A percentile compares a stretch with the other conserved stretches of the same genome.
Conservation (phyloP, 495 filamentous ascomycete species). For the Aspergillus steynii region DNA sequence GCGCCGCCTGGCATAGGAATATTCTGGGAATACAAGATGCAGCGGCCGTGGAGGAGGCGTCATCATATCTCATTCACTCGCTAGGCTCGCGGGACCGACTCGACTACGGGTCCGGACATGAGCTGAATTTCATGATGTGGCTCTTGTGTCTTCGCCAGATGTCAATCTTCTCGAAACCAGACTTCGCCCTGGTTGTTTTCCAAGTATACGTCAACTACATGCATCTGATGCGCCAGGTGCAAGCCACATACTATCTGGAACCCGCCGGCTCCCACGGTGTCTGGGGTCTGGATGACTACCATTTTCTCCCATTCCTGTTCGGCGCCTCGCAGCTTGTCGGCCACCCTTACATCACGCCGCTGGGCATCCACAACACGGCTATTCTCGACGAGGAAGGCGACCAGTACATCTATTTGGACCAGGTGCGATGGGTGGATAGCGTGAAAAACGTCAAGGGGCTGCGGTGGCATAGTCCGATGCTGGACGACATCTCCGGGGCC, state of each 20-base stretch:
- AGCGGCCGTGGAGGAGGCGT: conserved; percentile 65
- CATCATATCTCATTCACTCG: conserved; percentile 76
- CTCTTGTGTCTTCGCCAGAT: conserved; percentile 86
- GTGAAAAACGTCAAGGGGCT: conserved; percentile 96
- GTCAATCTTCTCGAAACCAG: conserved; percentile 56
- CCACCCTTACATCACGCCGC: conserved; percentile 84
- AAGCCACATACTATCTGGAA: conserved; percentile 91
- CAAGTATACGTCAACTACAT: conserved; percentile 79
- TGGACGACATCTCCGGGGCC: conserved; percentile 94
- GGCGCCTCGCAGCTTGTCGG: conserved; percentile 88
- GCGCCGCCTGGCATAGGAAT: conserved; percentile 38
- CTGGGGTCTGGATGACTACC: conserved; percentile 97
- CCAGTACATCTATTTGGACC: conserved; percentile 86
- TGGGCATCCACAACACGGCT: conserved; percentile 81
- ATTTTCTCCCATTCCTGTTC: conserved; percentile 94
- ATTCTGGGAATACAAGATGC: conserved; percentile 53
- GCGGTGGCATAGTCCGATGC: conserved; percentile 96
- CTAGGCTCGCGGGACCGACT: conserved; percentile 87
- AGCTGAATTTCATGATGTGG: conserved; percentile 95
- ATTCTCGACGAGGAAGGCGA: conserved; percentile 81
- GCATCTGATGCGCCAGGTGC: conserved; percentile 76
- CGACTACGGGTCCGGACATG: conserved; percentile 96
- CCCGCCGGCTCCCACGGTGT: conserved; percentile 94
- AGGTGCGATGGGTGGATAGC: conserved; percentile 90
- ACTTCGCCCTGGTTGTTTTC: conserved; percentile 73